A percentile compares a stretch with the other conserved stretches of the same genome.
phyloP scores from a whole-genome alignment of 208 protist species.

The Trypanosomatidae sp. region DNA sequence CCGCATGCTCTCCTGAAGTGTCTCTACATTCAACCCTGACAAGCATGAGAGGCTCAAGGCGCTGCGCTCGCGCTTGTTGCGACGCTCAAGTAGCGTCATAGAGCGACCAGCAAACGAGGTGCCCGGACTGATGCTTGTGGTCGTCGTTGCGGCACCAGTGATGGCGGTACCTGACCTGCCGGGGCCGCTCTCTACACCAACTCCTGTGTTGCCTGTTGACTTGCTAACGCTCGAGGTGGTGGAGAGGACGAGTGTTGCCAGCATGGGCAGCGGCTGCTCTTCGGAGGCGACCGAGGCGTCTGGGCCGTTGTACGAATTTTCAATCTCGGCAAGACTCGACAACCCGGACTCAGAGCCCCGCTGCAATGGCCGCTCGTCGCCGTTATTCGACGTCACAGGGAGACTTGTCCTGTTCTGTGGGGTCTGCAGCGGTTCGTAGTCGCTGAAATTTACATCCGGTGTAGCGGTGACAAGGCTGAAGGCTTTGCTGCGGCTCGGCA shows the following conservation, averaged over 20 bases:
- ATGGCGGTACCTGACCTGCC: neutral
- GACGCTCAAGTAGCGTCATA: constrained; percentile 75
- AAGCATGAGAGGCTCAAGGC: constrained; percentile 55
- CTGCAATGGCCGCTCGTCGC: neutral
- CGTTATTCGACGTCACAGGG: neutral
- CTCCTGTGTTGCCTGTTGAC: neutral
- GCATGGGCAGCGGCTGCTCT: constrained; percentile 10
- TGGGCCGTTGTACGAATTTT: constrained; percentile 3
- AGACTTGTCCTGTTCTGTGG: neutral
- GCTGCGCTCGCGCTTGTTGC: constrained; percentile 46
- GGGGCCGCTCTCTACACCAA: neutral
- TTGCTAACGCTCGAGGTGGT: neutral
- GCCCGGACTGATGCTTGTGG: neutral
- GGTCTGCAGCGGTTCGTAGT: neutral
- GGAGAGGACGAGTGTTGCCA: constrained; percentile 12
- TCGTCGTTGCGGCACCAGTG: neutral
- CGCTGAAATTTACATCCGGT: constrained; percentile 12
- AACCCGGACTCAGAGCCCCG: constrained; percentile 5
- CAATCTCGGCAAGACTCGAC: neutral
- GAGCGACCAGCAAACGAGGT: constrained; percentile 23
- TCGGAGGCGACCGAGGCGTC: neutral
- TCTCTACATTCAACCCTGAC: constrained; percentile 69
- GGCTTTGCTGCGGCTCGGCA: neutral
- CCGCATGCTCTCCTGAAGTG: constrained; percentile 50
- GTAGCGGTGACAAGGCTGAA: constrained; percentile 7